phyloP scores from a whole-genome alignment of 2,329 filamentous ascomycete genomes.

The Xylaria sp. region DNA sequence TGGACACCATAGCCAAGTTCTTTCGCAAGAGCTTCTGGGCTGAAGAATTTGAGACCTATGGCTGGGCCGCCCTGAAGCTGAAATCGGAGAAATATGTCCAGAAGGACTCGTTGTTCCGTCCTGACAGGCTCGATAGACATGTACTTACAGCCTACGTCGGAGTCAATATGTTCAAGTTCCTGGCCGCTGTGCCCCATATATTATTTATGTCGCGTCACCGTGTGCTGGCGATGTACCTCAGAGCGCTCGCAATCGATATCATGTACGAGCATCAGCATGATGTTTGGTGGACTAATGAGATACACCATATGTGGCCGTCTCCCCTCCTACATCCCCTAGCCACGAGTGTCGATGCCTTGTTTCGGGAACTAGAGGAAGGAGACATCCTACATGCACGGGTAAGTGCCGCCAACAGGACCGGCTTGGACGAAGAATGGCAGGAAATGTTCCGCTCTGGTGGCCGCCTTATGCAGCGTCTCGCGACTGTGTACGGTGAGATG shows the following conservation, averaged over 20 bases:
- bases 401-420: neutral
- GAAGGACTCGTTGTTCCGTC: neutral
- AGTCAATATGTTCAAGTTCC: conserved; percentile 8
- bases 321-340: neutral
- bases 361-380: neutral
- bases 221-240: conserved; percentile 24
- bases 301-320: neutral
- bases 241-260: neutral
- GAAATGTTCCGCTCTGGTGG: conserved; percentile 25
- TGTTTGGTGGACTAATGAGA: conserved; percentile 10
- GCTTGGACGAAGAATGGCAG: neutral
- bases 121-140: fast-evolving
- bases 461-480: conserved; percentile 19
- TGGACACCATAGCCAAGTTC: conserved; percentile 32
- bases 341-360: neutral
- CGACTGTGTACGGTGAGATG: conserved; percentile 6
- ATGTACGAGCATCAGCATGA: neutral
- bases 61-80: conserved; percentile 29
- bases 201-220: conserved; percentile 6
- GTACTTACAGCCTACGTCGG: neutral
- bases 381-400: neutral
- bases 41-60: conserved; percentile 26
- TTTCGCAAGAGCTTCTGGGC: conserved; percentile 39
- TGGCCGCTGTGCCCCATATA: conserved; percentile 2
- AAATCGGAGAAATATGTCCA: neutral